Evolutionary conservation across 2,329 filamentous ascomycete genomes (phyloP).

Genomic region (Penicillium sp.): DNA sequence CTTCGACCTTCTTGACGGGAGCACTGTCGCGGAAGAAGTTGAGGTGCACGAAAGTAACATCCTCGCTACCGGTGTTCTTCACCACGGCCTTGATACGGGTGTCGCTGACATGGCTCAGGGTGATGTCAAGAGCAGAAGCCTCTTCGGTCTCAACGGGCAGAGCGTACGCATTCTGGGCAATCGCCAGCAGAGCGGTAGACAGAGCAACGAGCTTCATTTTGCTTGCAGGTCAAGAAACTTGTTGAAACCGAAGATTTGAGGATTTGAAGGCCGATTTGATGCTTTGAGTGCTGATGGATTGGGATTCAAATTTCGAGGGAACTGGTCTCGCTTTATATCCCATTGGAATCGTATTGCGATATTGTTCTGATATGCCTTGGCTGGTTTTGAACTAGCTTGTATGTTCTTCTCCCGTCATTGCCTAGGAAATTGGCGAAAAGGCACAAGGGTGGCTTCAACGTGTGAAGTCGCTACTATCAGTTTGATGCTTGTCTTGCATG

Average conservation of each 20-base stretch:
- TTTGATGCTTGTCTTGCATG: not conserved
- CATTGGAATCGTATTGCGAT: not conserved
- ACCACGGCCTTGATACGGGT: slow-evolving; percentile 39
- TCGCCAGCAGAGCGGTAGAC: slow-evolving; percentile 23
- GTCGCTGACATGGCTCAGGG: slow-evolving; percentile 32
- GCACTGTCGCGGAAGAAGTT: slow-evolving; percentile 39
- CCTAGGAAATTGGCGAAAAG: slow-evolving; percentile 1
- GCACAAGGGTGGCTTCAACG: slow-evolving; percentile 18
- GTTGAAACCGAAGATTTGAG: not conserved
- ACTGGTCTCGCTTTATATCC: not conserved
- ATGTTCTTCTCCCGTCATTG: not conserved
- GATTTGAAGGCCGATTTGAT: not conserved
- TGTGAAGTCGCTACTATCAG: not conserved
- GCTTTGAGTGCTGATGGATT: not conserved
- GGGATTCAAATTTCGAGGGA: not conserved
- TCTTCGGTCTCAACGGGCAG: slow-evolving; percentile 20
- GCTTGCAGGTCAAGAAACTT: not conserved
- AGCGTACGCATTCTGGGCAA: slow-evolving; percentile 20
- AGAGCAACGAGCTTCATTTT: slow-evolving; percentile 25
- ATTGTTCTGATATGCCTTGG: not conserved
- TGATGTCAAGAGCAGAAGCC: slow-evolving; percentile 30
- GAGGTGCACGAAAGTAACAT: slow-evolving; percentile 37
- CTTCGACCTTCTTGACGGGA: slow-evolving; percentile 38
- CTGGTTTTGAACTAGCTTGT: not conserved
- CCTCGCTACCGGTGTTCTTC: slow-evolving; percentile 35